A percentile compares a stretch with the other conserved stretches of the same genome.
Conservation (phyloP, 1,139 yeast genomes). For the Pichia sp. region DNA sequence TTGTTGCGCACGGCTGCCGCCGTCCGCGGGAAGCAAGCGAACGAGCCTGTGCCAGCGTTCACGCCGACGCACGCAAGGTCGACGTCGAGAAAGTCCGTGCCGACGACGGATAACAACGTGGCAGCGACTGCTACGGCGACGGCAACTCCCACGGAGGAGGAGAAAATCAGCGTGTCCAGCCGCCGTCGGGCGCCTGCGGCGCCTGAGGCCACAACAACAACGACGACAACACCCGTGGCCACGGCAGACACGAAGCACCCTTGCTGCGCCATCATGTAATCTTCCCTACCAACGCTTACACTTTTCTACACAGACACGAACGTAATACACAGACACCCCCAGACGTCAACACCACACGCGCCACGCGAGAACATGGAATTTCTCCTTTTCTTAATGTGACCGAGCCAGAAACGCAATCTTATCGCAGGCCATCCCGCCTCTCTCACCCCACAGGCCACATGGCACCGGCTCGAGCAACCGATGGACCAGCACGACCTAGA, state of each 20-base stretch:
- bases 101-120: background rate
- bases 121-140: background rate
- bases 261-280: background rate
- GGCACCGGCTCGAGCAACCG: background rate
- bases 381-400: too few relatives aligned
- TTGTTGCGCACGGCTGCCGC: background rate
- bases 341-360: background rate
- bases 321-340: background rate
- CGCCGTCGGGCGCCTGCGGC: too few relatives aligned
- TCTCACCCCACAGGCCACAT: too few relatives aligned
- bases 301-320: background rate
- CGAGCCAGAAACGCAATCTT: too few relatives aligned
- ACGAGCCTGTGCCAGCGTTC: conserved; percentile 4
- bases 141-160: background rate
- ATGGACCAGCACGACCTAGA: background rate
- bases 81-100: background rate
- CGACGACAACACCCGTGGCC: background rate
- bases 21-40: background rate
- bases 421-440: too few relatives aligned
- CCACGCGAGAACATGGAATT: too few relatives aligned
- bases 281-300: background rate
- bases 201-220: background rate
- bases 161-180: background rate
- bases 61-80: conserved; percentile 1
- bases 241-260: background rate